These are phyloP conservation scores for Tirmania nivea DNA, from an alignment of 495 filamentous ascomycete genomes.

Conservation along the genomic window DNA sequence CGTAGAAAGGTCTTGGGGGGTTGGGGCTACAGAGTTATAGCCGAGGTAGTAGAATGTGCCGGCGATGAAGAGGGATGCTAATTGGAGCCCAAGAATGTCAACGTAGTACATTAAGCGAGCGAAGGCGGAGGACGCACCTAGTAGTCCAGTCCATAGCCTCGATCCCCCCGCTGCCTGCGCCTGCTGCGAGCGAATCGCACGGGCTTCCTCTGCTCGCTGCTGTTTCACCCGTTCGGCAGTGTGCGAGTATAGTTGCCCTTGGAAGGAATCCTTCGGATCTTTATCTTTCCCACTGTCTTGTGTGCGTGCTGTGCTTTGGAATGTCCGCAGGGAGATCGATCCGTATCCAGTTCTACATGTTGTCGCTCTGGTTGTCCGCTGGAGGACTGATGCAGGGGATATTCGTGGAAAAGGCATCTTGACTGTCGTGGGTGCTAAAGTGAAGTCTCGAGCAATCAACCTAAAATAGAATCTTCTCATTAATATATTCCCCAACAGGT, in stretches of 20 bases:
- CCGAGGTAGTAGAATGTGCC: constrained; percentile 52
- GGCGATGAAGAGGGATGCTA: constrained; percentile 38
- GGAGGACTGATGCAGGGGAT: too few relatives aligned
- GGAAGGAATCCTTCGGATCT: constrained; percentile 34
- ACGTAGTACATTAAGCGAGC: neutral
- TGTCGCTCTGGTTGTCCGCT: too few relatives aligned
- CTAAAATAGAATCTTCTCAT: too few relatives aligned
- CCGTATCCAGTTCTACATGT: too few relatives aligned
- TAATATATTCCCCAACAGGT: too few relatives aligned
- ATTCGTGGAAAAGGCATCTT: too few relatives aligned
- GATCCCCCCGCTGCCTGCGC: constrained; percentile 34
- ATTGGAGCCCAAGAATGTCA: constrained; percentile 2
- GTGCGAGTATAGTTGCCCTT: constrained; percentile 71
- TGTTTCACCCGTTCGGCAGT: constrained; percentile 51
- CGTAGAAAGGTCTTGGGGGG: constrained; percentile 50
- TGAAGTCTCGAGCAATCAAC: too few relatives aligned
- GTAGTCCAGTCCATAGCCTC: neutral
- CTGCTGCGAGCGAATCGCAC: constrained; percentile 36
- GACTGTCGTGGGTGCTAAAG: too few relatives aligned
- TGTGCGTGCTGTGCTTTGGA: neutral
- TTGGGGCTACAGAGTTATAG: constrained; percentile 29
- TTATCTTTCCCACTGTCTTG: neutral
- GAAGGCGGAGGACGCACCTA: constrained; percentile 36
- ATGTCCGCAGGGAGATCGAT: neutral
- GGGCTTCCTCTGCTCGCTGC: constrained; percentile 48